These are phyloP conservation scores for Pseudotsuga menziesii DNA, from an alignment of 75 land plant species.

Conservation along the genomic window DNA sequence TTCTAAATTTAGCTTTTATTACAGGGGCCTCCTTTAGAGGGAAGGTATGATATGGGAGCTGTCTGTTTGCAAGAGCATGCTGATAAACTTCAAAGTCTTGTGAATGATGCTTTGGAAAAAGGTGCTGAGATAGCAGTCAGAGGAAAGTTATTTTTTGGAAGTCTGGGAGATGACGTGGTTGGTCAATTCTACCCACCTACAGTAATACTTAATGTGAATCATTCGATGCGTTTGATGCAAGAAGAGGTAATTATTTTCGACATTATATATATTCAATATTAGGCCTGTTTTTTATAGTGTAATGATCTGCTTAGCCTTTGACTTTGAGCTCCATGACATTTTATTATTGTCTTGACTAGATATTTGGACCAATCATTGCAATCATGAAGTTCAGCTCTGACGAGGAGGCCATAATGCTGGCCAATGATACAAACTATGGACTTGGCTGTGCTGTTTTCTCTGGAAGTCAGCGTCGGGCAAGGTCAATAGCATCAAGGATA, in stretches of 20 bases:
- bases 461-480: conserved; percentile 64
- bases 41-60: conserved; percentile 92
- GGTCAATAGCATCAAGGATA: conserved; percentile 64
- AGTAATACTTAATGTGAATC: conserved; percentile 79
- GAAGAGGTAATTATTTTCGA: conserved; percentile 62
- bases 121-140: conserved; percentile 83
- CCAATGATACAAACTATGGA: conserved; percentile 85
- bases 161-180: conserved; percentile 60
- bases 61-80: conserved; percentile 83
- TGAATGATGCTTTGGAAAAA: conserved; percentile 79
- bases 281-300: background rate
- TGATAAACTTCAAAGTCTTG: conserved; percentile 76
- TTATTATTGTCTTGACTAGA: conserved; percentile 28
- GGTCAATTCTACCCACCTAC: conserved; percentile 93
- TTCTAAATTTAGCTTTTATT: background rate
- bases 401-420: conserved; percentile 76
- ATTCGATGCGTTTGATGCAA: conserved; percentile 86
- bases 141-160: conserved; percentile 61
- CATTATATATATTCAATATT: background rate
- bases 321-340: background rate
- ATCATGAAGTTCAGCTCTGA: conserved; percentile 88
- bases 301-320: background rate
- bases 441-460: conserved; percentile 94
- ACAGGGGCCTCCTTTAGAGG: conserved; percentile 84
- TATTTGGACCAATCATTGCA: conserved; percentile 91